Percentiles rank a stretch among this genome's conserved stretches.
phyloP scores from a whole-genome alignment of 371 early-diverging fungal genomes.

The Mucor plumbeus region DNA sequence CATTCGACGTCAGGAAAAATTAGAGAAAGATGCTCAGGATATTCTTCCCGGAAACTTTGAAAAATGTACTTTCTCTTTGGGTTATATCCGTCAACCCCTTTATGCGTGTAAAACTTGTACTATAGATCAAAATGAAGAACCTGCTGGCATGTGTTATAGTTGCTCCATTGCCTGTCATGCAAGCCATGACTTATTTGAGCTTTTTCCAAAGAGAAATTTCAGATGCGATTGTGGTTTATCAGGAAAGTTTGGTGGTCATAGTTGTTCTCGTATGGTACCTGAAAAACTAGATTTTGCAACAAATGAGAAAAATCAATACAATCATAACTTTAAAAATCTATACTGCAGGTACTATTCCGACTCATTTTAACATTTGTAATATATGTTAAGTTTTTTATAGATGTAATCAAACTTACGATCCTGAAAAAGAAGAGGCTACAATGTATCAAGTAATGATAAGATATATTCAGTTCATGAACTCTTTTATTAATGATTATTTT shows the following conservation, averaged over 20 bases:
- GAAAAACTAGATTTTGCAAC: constrained; percentile 38
- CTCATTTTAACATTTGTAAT: background rate
- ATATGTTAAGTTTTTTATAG: constrained; percentile 26
- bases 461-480: background rate
- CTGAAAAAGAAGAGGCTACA: constrained; percentile 68
- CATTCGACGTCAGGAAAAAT: constrained; percentile 54
- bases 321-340: constrained; percentile 77
- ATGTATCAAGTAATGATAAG: constrained; percentile 69
- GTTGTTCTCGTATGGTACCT: constrained; percentile 42
- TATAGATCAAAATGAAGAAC: constrained; percentile 27
- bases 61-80: constrained; percentile 75
- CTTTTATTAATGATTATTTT: background rate
- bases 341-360: constrained; percentile 72
- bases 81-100: constrained; percentile 81
- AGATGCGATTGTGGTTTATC: constrained; percentile 87
- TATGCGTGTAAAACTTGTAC: constrained; percentile 86
- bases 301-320: constrained; percentile 76
- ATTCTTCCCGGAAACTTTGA: constrained; percentile 77
- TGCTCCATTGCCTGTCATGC: constrained; percentile 85
- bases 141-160: constrained; percentile 80
- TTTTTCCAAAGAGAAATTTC: constrained; percentile 83
- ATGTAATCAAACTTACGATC: constrained; percentile 78
- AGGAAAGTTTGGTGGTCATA: constrained; percentile 40
- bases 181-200: constrained; percentile 79
- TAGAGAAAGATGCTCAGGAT: constrained; percentile 62